Conservation (phyloP, 2,329 filamentous ascomycete species). For the Claviceps maximensis region DNA sequence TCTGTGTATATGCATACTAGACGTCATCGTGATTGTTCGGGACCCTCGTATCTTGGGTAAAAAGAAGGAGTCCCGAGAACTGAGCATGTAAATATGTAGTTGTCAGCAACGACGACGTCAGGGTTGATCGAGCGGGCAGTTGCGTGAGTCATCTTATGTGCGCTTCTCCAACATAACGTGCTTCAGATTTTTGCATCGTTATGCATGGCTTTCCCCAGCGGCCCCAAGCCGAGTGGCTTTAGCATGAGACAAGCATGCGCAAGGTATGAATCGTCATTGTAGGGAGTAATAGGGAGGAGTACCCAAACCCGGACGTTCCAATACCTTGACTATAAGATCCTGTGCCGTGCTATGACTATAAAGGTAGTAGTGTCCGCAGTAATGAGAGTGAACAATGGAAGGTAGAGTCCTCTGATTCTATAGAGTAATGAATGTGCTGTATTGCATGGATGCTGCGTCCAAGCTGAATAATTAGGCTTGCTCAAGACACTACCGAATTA, state of each 20-base stretch:
- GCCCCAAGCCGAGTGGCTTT: not conserved
- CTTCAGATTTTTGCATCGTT: not conserved
- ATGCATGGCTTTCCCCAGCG: not conserved
- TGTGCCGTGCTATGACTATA: not conserved
- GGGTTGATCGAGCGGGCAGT: not conserved
- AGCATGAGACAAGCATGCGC: not conserved
- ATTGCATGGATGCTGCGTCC: not conserved
- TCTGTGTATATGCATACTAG: not conserved
- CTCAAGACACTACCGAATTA: not conserved
- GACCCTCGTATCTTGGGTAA: not conserved
- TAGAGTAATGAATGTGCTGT: not conserved
- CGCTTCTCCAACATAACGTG: not conserved
- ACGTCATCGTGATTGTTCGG: not conserved
- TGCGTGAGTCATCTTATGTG: not conserved
- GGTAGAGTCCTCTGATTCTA: not conserved
- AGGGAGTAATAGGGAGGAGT: not conserved
- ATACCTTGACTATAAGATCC: not conserved
- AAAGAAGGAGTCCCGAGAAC: not conserved
- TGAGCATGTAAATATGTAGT: not conserved
- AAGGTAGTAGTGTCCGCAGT: not conserved
- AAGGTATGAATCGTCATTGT: not conserved
- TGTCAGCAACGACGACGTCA: not conserved
- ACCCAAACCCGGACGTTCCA: not conserved
- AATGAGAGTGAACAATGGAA: not conserved
- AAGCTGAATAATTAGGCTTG: not conserved